Base-by-base conservation (phyloP, 2,329 filamentous ascomycete genomes). In the Huntiella omanensis region DNA sequence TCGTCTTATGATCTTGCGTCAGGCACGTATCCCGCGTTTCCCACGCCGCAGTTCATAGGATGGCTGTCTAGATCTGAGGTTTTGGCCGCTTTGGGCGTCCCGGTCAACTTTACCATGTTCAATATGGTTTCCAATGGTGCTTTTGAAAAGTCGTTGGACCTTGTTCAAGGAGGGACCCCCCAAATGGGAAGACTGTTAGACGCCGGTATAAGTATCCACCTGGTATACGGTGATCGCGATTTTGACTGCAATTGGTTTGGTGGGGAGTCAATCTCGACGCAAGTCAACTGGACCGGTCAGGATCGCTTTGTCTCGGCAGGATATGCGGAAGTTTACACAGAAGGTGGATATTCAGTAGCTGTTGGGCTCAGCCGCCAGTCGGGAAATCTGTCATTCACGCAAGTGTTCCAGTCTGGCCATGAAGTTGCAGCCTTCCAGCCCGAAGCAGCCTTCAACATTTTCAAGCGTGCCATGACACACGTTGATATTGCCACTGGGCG, bases 361-460 rank as follows among this genome's bases (percentile, higher is more conserved):
- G 75, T 92, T 45, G 83, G 83, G 15, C 71, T 74, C 47, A 75
- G 82, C 37, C 72, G 83, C 4, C 82, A 91, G 58, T 82, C 75
- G 54, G 83, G 79, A 7, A 86, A 87, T 53, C 69, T 82, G 45
- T 75, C 71, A 12, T 82, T 82, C 57, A 74, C 72, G 46, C 68
- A 77, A 6, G 66, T 82, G 40, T 81, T 77, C 57, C 71, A 80
- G 54, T 67, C 76, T n/a, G 77, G 78, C 1, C 77, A 81, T 54
- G 68, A 73, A 43, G 70, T 76, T 1, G 67, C 74, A 0, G 70
- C 67, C 46, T 75, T 74, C 55, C 74, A 78, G 59, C 75, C 75
- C 11, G 63, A 71, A 54, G 73, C 73, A 3, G 63, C 71, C 2
- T 67, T 77, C 48, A 67, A 70, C 51, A 61, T 77, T 37, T 80